phyloP scores from a whole-genome alignment of 2,329 filamentous ascomycete species.

The Penicillium sp. region DNA sequence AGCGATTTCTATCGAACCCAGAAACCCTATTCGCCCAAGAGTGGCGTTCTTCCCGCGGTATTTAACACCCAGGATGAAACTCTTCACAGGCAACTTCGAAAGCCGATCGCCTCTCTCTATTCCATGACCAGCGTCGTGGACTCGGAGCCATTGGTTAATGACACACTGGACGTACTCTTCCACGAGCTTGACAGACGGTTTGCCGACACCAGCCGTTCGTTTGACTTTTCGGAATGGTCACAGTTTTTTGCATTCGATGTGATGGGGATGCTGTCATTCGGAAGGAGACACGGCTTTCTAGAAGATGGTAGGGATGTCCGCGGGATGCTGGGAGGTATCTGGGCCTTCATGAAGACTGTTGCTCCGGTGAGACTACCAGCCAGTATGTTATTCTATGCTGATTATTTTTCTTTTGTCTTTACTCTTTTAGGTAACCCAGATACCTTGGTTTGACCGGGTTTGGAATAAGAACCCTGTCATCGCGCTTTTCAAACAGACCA shows the following conservation, averaged over 20 bases:
- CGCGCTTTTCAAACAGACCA: neutral
- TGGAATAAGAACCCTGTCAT: slow-evolving; percentile 9
- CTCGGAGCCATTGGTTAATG: slow-evolving; percentile 20
- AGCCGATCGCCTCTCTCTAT: slow-evolving; percentile 20
- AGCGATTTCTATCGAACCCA: slow-evolving; percentile 39
- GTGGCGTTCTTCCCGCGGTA: slow-evolving; percentile 13
- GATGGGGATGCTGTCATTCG: slow-evolving; percentile 77
- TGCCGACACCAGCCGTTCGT: neutral
- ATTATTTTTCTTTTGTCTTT: no score
- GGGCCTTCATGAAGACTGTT: slow-evolving; percentile 9
- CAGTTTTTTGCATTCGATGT: slow-evolving; percentile 84
- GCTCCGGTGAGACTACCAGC: neutral
- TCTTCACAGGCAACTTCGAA: slow-evolving; percentile 28
- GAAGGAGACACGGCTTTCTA: slow-evolving; percentile 75
- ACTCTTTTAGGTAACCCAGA: slow-evolving; percentile 62
- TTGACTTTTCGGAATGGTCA: slow-evolving; percentile 58
- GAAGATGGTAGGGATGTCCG: slow-evolving; percentile 76
- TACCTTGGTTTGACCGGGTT: slow-evolving; percentile 70
- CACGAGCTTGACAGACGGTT: slow-evolving; percentile 27
- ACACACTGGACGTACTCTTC: slow-evolving; percentile 15
- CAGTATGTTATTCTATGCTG: no score
- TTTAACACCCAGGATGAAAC: slow-evolving; percentile 39
- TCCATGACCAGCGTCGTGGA: slow-evolving; percentile 20
- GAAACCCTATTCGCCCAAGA: neutral
- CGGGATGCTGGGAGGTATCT: slow-evolving; percentile 69